A percentile compares a stretch with the other conserved stretches of the same genome.
Evolutionary conservation across 169 alveolate species (phyloP).

Genomic region (Plasmodium gallinaceum): DNA sequence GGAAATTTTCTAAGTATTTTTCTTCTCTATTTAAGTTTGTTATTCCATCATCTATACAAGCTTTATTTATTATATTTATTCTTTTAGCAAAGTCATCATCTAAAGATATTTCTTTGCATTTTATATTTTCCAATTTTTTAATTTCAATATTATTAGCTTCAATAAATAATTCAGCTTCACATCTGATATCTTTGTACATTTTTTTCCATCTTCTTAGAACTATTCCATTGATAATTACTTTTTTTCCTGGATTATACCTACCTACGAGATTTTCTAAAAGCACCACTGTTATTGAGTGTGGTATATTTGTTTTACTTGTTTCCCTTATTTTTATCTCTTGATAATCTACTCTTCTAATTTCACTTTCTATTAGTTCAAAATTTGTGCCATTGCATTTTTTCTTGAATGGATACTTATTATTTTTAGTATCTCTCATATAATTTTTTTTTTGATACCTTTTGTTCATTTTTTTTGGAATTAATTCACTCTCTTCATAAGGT

Average conservation of each 20-base stretch:
- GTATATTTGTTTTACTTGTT: constrained; percentile 76
- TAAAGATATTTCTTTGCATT: constrained; percentile 27
- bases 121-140: constrained; percentile 52
- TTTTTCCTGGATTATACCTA: constrained; percentile 84
- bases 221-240: constrained; percentile 79
- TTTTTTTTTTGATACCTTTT: too few relatives aligned
- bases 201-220: constrained; percentile 80
- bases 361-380: constrained; percentile 67
- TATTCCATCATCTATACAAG: constrained; percentile 22
- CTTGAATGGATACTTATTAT: constrained; percentile 10
- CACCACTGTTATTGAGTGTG: constrained; percentile 80
- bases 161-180: constrained; percentile 81
- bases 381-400: constrained; percentile 63
- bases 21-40: constrained; percentile 9
- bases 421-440: not conserved
- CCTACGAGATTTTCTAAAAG: constrained; percentile 82
- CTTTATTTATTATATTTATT: constrained; percentile 55
- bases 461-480: not conserved
- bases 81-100: constrained; percentile 63
- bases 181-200: constrained; percentile 78
- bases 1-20: constrained; percentile 3
- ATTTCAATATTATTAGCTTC: constrained; percentile 80
- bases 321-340: constrained; percentile 80
- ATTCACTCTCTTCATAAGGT: not conserved
- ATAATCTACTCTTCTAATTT: constrained; percentile 76